These are phyloP conservation scores for Petasospora fabianii DNA, from an alignment of 1,139 yeast genomes.

Conservation along the genomic window DNA sequence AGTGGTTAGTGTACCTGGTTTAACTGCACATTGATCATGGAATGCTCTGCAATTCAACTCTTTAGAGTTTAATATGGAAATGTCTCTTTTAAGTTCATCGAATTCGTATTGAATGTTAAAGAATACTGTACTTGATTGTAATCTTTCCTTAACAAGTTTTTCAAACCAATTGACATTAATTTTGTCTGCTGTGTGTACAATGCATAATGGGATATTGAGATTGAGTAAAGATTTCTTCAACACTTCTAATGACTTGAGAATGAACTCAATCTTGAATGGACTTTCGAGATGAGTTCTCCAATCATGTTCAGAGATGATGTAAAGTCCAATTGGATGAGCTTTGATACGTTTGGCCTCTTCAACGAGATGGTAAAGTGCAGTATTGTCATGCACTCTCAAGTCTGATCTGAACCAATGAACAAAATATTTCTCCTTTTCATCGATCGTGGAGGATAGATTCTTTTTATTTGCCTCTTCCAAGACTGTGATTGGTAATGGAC, in stretches of 20 bases:
- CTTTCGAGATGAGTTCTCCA: conserved; percentile 41
- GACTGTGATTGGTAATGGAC: conserved; percentile 12
- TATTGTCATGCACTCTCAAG: conserved; percentile 40
- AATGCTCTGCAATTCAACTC: conserved; percentile 29
- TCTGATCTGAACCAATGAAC: conserved; percentile 46
- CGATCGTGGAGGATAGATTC: neutral
- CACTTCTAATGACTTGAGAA: conserved; percentile 32
- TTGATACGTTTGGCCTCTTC: conserved; percentile 28
- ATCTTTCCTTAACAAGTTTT: conserved; percentile 24
- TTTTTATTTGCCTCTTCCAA: conserved; percentile 7
- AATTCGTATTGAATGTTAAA: conserved; percentile 48
- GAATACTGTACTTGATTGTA: conserved; percentile 34
- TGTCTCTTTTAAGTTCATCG: conserved; percentile 45
- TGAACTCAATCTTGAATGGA: conserved; percentile 40
- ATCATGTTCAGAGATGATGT: conserved; percentile 39
- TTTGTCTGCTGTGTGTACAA: conserved; percentile 29
- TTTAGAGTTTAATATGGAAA: conserved; percentile 24
- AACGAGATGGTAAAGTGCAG: conserved; percentile 36
- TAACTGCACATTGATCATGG: conserved; percentile 48
- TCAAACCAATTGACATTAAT: conserved; percentile 26
- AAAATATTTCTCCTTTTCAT: conserved; percentile 20
- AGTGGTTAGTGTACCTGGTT: conserved; percentile 41
- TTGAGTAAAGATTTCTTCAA: conserved; percentile 32
- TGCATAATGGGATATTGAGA: conserved; percentile 40
- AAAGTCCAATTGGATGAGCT: conserved; percentile 36